These are phyloP conservation scores for Peniophora sp. DNA, from an alignment of 1,284 basidiomycete species.

Conservation along the genomic window DNA sequence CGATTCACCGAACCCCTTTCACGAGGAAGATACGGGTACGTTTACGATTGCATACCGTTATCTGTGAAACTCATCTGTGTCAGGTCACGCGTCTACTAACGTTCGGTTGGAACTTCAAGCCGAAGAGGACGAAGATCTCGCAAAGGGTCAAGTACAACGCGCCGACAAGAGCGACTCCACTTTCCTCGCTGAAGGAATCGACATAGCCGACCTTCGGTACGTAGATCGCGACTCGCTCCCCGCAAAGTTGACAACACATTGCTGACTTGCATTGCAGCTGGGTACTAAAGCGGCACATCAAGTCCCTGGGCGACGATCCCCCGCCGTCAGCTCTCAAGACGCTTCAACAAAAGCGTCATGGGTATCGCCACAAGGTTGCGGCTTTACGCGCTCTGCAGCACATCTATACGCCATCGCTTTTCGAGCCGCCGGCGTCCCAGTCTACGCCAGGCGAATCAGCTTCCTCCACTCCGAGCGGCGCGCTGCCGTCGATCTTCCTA, in stretches of 20 bases:
- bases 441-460: too few species aligned
- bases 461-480: not conserved
- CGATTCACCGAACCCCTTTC: constrained; percentile 11
- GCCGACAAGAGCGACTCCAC: constrained; percentile 8
- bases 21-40: constrained; percentile 8
- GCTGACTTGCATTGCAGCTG: not conserved
- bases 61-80: not conserved
- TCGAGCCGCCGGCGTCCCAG: too few species aligned
- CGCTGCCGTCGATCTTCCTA: not conserved
- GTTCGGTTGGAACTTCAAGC: constrained; percentile 5
- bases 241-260: not conserved
- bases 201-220: constrained; percentile 13
- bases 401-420: not conserved
- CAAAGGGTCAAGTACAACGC: not conserved
- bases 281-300: not conserved
- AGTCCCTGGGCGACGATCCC: not conserved
- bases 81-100: not conserved
- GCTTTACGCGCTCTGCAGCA: not conserved
- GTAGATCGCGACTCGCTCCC: constrained; percentile 5
- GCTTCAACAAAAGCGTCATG: too few species aligned
- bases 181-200: constrained; percentile 13
- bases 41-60: not conserved
- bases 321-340: too few species aligned
- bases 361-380: too few species aligned
- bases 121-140: constrained; percentile 8